A percentile compares a stretch with the other conserved stretches of the same genome.
phyloP scores from a whole-genome alignment of 495 filamentous ascomycete genomes.

The Neurospora sp. region DNA sequence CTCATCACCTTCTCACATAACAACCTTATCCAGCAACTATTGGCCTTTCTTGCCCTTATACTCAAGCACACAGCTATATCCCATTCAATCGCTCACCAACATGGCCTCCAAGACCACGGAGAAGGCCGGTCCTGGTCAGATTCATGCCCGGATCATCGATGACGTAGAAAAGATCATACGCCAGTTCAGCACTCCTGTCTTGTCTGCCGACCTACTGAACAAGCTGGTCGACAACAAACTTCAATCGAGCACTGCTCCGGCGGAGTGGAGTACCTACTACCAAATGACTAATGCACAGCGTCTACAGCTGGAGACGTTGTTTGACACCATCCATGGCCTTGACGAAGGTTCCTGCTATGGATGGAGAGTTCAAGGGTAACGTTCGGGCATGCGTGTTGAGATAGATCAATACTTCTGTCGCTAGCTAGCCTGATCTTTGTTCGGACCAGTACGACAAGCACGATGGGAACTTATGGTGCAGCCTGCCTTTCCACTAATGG shows the following conservation, averaged over 20 bases:
- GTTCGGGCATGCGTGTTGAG: neutral
- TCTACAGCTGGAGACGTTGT: neutral
- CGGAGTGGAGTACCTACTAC: neutral
- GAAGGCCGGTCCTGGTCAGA: rapidly evolving
- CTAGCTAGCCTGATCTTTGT: neutral
- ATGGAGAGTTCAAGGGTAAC: too few relatives aligned
- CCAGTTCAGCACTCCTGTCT: neutral
- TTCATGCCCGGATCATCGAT: rapidly evolving
- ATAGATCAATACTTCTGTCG: neutral
- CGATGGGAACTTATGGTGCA: neutral
- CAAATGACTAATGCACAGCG: neutral
- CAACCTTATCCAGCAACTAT: neutral
- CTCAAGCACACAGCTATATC: neutral
- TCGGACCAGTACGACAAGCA: neutral
- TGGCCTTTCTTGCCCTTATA: neutral
- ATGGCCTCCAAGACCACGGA: neutral
- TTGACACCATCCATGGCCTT: neutral
- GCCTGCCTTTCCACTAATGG: rapidly evolving
- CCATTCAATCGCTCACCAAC: neutral
- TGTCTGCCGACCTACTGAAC: neutral
- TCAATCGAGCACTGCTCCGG: rapidly evolving
- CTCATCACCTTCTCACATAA: neutral
- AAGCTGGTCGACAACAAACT: neutral
- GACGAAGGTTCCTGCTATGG: neutral
- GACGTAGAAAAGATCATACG: neutral